phyloP scores from a whole-genome alignment of 768 basidiomycete genomes.

The Tricholoma hemisulphureum region DNA sequence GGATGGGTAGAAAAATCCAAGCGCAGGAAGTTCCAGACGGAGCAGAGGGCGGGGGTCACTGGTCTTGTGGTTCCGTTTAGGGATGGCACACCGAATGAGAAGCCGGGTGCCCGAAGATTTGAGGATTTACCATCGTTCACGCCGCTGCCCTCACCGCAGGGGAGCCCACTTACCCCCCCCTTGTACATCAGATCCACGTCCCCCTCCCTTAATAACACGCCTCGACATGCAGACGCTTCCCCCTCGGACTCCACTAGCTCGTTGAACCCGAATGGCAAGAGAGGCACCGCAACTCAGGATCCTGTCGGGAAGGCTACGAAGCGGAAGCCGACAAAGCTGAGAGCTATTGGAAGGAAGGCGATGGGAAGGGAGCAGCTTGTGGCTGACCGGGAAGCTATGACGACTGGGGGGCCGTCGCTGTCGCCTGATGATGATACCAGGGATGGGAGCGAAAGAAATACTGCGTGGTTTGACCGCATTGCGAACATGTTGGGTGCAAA shows the following conservation, averaged over 20 bases:
- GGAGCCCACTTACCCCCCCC: conserved; percentile 33
- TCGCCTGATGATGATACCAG: conserved; percentile 5
- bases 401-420: conserved; percentile 12
- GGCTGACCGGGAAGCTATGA: conserved; percentile 25
- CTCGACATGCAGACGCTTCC: conserved; percentile 28
- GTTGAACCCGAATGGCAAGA: conserved; percentile 26
- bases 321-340: conserved; percentile 37
- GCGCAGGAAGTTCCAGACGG: conserved; percentile 48
- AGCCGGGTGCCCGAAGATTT: conserved; percentile 13
- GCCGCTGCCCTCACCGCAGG: conserved; percentile 45
- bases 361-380: conserved; percentile 32
- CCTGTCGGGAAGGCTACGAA: conserved; percentile 17
- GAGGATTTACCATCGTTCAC: conserved; percentile 46
- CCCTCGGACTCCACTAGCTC: conserved; percentile 44
- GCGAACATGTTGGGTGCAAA: conserved; percentile 24
- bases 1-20: conserved; percentile 45
- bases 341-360: conserved; percentile 45
- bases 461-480: conserved; percentile 29
- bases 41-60: conserved; percentile 50
- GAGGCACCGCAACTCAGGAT: conserved; percentile 10
- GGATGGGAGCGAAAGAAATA: conserved; percentile 15
- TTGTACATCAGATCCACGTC: conserved; percentile 24
- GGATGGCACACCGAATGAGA: conserved; percentile 16
- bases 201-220: conserved; percentile 15
- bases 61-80: conserved; percentile 41